A percentile compares a stretch with the other conserved stretches of the same genome.
Evolutionary conservation across 495 filamentous ascomycete genomes (phyloP).

Genomic region (Aspergillus bridgeri): DNA sequence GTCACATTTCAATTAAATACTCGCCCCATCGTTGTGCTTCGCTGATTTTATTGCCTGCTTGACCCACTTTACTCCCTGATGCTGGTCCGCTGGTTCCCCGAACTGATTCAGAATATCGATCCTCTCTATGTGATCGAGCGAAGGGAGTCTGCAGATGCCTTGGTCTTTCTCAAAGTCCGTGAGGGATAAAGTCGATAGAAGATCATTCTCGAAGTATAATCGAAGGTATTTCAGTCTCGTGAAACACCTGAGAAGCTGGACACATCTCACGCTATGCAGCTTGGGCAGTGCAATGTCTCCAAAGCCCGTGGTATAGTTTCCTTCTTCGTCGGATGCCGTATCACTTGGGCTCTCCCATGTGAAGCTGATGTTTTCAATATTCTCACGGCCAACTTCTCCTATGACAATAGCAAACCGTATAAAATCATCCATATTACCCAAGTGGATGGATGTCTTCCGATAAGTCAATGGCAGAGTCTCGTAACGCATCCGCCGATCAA

Average conservation of each 20-base stretch:
- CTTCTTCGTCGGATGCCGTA: background rate
- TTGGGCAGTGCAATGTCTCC: background rate
- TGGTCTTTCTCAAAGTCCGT: slow-evolving; percentile 1
- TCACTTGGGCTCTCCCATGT: slow-evolving; percentile 1
- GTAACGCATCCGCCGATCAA: background rate
- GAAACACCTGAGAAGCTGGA: slow-evolving; percentile 3
- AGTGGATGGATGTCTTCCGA: slow-evolving; percentile 1
- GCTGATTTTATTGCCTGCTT: background rate
- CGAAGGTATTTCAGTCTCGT: slow-evolving; percentile 3
- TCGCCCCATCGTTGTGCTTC: slow-evolving; percentile 1
- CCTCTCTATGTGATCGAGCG: background rate
- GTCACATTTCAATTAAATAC: background rate
- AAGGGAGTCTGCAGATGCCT: background rate
- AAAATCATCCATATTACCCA: background rate
- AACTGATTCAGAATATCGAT: slow-evolving; percentile 3
- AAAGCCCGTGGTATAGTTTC: background rate
- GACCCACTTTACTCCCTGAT: background rate
- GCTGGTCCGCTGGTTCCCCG: slow-evolving; percentile 3
- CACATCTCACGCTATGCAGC: slow-evolving; percentile 3
- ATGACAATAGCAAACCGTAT: background rate
- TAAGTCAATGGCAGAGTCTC: background rate
- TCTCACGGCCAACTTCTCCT: slow-evolving; percentile 1
- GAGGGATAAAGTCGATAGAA: slow-evolving; percentile 1
- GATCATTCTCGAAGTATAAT: slow-evolving; percentile 1
- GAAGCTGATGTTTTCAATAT: background rate